Conservation (phyloP, 192 early-diverging fungal genomes). For the Funneliformis geosporum region DNA sequence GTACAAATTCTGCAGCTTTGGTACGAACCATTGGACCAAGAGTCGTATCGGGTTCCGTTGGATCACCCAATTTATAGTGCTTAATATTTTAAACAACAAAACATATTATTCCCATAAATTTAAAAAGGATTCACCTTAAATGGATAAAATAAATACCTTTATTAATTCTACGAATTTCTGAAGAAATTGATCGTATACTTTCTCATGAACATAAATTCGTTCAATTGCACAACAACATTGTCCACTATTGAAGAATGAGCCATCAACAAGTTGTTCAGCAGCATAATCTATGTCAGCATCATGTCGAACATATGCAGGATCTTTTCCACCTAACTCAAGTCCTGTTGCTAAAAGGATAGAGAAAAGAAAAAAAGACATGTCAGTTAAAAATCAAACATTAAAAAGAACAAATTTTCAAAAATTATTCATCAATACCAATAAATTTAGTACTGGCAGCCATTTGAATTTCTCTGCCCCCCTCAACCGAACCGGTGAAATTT, state of each 20-base stretch:
- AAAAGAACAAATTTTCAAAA: too few relatives aligned
- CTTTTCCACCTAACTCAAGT: constrained; percentile 85
- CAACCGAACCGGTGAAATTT: constrained; percentile 78
- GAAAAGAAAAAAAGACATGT: background rate
- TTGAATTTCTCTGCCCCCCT: constrained; percentile 67
- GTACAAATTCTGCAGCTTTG: constrained; percentile 67
- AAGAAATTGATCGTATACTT: constrained; percentile 73
- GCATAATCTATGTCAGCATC: constrained; percentile 73
- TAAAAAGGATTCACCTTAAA: background rate
- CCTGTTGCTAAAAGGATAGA: constrained; percentile 54
- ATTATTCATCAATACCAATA: constrained; percentile 51
- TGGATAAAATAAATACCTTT: constrained; percentile 39
- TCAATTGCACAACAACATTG: constrained; percentile 84
- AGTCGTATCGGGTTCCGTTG: constrained; percentile 58
- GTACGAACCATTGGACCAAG: constrained; percentile 76
- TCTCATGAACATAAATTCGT: constrained; percentile 76
- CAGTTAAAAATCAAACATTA: background rate
- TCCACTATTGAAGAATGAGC: constrained; percentile 79
- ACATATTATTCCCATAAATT: background rate
- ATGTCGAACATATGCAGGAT: constrained; percentile 76
- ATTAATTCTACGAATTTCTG: constrained; percentile 55
- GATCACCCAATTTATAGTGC: constrained; percentile 70
- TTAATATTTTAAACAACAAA: constrained; percentile 20
- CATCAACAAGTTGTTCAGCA: constrained; percentile 76
- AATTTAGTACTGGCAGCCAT: constrained; percentile 56